Evolutionary conservation across 2,329 filamentous ascomycete species (phyloP), one percentile per base, ranked within the genome.

Genomic region (Bipolaris victoriae): DNA sequence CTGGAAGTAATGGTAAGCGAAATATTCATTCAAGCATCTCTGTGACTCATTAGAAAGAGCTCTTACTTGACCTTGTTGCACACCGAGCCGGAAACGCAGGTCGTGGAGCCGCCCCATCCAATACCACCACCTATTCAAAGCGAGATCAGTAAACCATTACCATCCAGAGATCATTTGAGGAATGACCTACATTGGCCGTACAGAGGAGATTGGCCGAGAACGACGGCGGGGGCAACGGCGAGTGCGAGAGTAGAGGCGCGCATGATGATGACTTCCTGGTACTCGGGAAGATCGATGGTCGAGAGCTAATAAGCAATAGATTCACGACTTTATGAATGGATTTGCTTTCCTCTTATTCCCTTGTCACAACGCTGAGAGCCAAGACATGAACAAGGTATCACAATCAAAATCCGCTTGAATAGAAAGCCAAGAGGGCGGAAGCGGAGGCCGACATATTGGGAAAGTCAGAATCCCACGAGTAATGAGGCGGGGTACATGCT

Each of bases 111-210:
- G 79, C 58, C 70, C 73, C 24, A 67, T 65, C 22, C 80, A 80
- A 58, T 6, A 45, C 41, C 41, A 31, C 41, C 41, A 31, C 41
- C 41, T 45, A 31, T n/a, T 9, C n/a, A 20, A 16, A 31, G 11
- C 26, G 18, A 31, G 7, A 45, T 45, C n/a, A 45, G 24, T 31
- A 13, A 11, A 45, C 7, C 7, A 20, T 10, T 13, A 0, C 2
- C 9, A 3, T 5, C 5, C 1, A 11, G 11, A 15, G 5, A n/a
- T 6, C n/a, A 13, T 29, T 29, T 1, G 13, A 16, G 4, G 5
- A 3, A 18, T 18, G 15, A 31, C 41, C 79, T 80, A 64, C 80
- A 82, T 67, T 81, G 80, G 13, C 76, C 77, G 60, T 77, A 82
- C 7, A 64, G 62, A 15, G 58, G 58, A 44, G 70, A 65, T 31